These are phyloP conservation scores for Apiospora rasikravindrae DNA, from an alignment of 2,329 filamentous ascomycete species.

Conservation along the genomic window DNA sequence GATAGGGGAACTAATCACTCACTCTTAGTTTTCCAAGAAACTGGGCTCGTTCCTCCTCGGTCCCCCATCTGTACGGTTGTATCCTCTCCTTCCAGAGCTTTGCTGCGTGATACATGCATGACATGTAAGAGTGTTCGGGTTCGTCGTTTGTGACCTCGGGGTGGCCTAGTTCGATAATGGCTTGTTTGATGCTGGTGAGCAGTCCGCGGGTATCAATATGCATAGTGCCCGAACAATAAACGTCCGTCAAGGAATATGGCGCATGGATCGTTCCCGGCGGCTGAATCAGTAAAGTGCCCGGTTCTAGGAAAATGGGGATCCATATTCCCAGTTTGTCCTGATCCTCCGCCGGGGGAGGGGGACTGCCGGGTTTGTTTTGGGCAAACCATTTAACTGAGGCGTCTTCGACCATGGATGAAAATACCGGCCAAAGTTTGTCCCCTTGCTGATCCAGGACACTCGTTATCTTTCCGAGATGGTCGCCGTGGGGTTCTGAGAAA, in stretches of 20 bases:
- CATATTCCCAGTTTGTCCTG: conserved; percentile 15
- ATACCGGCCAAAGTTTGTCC: conserved; percentile 13
- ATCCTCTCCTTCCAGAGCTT: conserved; percentile 19
- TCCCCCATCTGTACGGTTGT: conserved; percentile 14
- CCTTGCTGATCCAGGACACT: conserved; percentile 13
- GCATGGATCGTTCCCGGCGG: conserved; percentile 17
- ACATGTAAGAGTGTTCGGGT: conserved; percentile 1
- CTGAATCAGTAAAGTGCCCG: conserved; percentile 17
- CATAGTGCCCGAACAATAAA: conserved; percentile 19
- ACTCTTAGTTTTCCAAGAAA: conserved; percentile 5
- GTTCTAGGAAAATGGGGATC: conserved; percentile 18
- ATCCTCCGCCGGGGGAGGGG: not conserved
- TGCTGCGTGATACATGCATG: conserved; percentile 19
- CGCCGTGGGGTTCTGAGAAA: conserved; percentile 15
- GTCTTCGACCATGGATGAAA: conserved; percentile 15
- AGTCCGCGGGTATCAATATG: conserved; percentile 20
- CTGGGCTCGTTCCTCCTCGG: not conserved
- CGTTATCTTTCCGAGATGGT: conserved; percentile 18
- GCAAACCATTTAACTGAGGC: conserved; percentile 17
- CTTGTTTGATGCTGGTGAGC: conserved; percentile 5
- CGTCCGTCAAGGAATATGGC: conserved; percentile 17
- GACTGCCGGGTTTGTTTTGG: not conserved
- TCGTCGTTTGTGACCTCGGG: conserved; percentile 21
- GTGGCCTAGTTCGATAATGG: conserved; percentile 7
- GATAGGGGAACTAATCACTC: not conserved